Base-by-base conservation (phyloP, 2,329 filamentous ascomycete genomes). In the Anisogramma anomala region DNA sequence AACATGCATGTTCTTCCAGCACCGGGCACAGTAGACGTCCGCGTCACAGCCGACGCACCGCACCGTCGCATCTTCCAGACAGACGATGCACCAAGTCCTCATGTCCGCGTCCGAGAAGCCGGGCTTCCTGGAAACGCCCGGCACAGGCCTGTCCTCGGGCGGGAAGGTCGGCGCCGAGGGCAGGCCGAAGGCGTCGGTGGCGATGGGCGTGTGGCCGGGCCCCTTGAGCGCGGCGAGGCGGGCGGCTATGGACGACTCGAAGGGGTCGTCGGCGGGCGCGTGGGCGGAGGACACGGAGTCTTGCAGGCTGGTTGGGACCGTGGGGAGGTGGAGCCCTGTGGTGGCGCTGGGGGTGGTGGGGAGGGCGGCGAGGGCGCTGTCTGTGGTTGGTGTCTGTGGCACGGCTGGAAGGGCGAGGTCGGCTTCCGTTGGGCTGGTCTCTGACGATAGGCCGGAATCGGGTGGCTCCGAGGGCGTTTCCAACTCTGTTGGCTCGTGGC, bases 1-100 rank as follows among this genome's bases (percentile, higher is more conserved):
- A 25, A 75, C 64, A 53, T 93, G 86, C 58, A 86, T 85, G 54
- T 89, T 84, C 45, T 69, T 72, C 85, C 85, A 94, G 64, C 86
- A 93, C 13, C 72, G 65, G 17, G 69, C 66, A 57, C 86, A 94
- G 56, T 89, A 93, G 30, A 85, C 65, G 49, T 88, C 77, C 20
- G 62, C 60, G 26, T 77, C 76, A 52, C 86, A 94, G 3, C 80
- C 84, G 0, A 78, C 55, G 55, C 86, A 94, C 43, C 70, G 69
- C 20, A 91, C 62, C 3, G 76, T 77, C 0, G 81, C 84, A 53
- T 91, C 82, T 44, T 86, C 83, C 34, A 82, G 76, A 55, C 86
- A 94, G 8, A 91, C 86, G 23, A 79, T 73, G 57, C 86, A 93
- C 84, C 84, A 93, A 1, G 71, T 75, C 31, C 80, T 77, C 47